Conservation (phyloP, 768 basidiomycete genomes). For the Albatrellus ellisii region DNA sequence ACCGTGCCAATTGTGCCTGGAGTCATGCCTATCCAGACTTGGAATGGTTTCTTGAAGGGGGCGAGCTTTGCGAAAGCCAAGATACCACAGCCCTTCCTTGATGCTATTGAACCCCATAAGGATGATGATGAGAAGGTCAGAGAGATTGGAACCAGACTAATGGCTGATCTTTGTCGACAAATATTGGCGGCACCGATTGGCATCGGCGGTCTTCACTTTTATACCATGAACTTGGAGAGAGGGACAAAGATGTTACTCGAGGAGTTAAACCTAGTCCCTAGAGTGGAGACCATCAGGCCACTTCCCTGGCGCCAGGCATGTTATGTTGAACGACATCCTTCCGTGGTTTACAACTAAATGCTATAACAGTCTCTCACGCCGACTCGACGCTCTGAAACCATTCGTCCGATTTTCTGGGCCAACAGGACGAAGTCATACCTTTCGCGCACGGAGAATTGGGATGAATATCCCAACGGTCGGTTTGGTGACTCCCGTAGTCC, state of each 20-base stretch:
- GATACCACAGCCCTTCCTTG: conserved; percentile 66
- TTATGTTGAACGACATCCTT: conserved; percentile 2
- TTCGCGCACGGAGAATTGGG: conserved; percentile 96
- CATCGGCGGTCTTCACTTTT: conserved; percentile 86
- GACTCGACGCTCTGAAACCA: conserved; percentile 79
- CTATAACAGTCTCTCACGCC: conserved; percentile 72
- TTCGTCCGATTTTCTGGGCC: conserved; percentile 98
- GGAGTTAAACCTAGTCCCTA: conserved; percentile 79
- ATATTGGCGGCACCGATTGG: conserved; percentile 73
- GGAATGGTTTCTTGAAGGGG: conserved; percentile 86
- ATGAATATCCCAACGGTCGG: conserved; percentile 98
- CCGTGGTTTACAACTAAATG: conserved; percentile 8
- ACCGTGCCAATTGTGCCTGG: conserved; percentile 85
- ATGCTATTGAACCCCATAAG: conserved; percentile 74
- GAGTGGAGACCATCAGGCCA: conserved; percentile 86
- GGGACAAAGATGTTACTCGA: conserved; percentile 92
- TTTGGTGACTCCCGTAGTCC: conserved; percentile 97
- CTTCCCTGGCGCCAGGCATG: conserved; percentile 92
- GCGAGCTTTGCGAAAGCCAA: conserved; percentile 61
- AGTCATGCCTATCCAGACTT: conserved; percentile 92
- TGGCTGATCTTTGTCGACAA: conserved; percentile 85
- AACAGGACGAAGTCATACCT: conserved; percentile 93
- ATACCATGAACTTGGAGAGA: conserved; percentile 95
- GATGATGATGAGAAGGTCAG: conserved; percentile 90
- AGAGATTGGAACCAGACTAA: conserved; percentile 85